phyloP scores from a whole-genome alignment of 176 grass and related monocot species.

The Carex myosuroides region DNA sequence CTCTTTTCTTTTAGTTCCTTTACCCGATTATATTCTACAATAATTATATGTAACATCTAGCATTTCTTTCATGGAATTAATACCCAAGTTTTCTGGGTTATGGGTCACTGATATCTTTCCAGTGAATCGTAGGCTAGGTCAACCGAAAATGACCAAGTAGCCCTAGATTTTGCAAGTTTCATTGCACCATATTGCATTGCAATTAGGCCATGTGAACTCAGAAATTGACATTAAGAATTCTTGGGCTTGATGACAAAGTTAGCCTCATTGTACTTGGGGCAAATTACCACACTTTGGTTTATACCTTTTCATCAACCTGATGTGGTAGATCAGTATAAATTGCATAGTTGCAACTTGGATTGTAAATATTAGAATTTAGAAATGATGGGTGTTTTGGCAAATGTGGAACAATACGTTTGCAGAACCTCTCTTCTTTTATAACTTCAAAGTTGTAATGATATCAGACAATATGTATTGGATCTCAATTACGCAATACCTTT shows the following conservation, averaged over 20 bases:
- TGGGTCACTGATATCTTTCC: background rate
- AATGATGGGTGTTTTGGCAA: background rate
- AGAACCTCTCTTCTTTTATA: background rate
- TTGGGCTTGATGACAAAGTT: background rate
- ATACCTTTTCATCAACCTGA: background rate
- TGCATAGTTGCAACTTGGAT: background rate
- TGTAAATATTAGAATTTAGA: background rate
- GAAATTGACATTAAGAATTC: background rate
- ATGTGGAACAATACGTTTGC: background rate
- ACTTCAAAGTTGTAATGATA: too few relatives aligned
- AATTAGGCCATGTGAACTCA: background rate
- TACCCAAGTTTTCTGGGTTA: background rate
- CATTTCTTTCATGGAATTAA: background rate
- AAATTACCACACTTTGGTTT: background rate
- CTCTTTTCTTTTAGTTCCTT: background rate
- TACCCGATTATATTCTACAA: background rate
- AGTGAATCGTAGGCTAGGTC: background rate
- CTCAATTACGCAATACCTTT: too few relatives aligned
- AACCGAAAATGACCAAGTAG: background rate
- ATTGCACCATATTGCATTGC: background rate
- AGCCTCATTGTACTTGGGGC: background rate
- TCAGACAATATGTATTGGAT: too few relatives aligned
- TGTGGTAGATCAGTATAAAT: background rate
- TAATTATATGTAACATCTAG: background rate
- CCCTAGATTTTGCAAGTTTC: background rate